phyloP scores from a whole-genome alignment of 441 rosid species.

The Populus trichocarpa region DNA sequence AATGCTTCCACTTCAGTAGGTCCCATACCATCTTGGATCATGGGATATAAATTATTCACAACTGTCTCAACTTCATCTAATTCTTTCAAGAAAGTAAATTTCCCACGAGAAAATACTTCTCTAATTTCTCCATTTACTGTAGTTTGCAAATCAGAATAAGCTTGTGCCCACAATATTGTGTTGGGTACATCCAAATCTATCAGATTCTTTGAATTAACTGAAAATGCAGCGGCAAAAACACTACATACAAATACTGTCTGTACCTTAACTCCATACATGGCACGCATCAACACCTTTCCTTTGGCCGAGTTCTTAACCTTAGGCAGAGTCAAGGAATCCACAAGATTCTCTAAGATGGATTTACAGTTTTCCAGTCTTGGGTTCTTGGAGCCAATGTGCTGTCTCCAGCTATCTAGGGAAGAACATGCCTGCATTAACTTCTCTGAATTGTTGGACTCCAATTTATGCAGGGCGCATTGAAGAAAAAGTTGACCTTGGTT shows the following conservation, averaged over 20 bases:
- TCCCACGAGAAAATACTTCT: conserved; percentile 32
- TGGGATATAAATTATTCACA: conserved; percentile 48
- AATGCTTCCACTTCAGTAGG: conserved; percentile 35
- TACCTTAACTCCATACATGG: conserved; percentile 84
- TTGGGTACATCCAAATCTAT: conserved; percentile 44
- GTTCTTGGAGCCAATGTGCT: conserved; percentile 55
- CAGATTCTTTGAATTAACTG: conserved; percentile 57
- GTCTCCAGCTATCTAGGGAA: conserved; percentile 68
- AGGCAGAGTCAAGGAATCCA: conserved; percentile 54
- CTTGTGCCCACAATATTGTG: conserved; percentile 55
- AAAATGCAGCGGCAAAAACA: conserved; percentile 67
- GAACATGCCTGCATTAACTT: conserved; percentile 49
- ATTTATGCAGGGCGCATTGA: conserved; percentile 62
- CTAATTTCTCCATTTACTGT: conserved; percentile 45
- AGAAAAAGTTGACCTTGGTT: conserved; percentile 86
- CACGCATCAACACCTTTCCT: conserved; percentile 87
- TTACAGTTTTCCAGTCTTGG: conserved; percentile 56
- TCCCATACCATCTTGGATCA: conserved; percentile 42
- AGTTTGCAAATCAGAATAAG: conserved; percentile 53
- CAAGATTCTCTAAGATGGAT: conserved; percentile 52
- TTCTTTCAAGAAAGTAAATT: conserved; percentile 55
- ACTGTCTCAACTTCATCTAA: conserved; percentile 51
- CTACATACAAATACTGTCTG: conserved; percentile 63
- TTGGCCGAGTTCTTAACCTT: conserved; percentile 91
- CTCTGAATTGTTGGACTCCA: conserved; percentile 50